phyloP scores from a whole-genome alignment of 768 basidiomycete species.

The Hygrophoropsis aurantiaca region DNA sequence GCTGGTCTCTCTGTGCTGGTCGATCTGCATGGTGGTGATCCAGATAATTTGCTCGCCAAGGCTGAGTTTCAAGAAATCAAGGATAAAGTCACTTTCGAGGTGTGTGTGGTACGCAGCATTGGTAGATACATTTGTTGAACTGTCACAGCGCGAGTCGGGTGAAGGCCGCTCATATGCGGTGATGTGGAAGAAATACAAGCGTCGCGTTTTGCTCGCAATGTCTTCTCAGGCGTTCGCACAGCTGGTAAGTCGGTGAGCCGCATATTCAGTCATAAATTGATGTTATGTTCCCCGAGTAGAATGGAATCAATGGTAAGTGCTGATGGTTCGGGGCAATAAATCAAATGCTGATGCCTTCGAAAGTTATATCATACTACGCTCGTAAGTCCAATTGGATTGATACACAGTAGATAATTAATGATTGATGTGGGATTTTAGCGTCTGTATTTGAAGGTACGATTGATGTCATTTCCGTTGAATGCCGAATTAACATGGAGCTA shows the following conservation, averaged over 20 bases:
- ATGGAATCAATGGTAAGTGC: constrained; percentile 85
- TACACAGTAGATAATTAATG: background rate
- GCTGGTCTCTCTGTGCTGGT: constrained; percentile 86
- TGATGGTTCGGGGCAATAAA: constrained; percentile 7
- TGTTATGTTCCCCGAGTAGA: constrained; percentile 44
- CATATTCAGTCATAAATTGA: no score
- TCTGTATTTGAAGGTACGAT: constrained; percentile 85
- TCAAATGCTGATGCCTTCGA: background rate
- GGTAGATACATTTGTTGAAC: no score
- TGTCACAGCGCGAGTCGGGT: constrained; percentile 64
- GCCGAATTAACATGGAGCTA: constrained; percentile 9
- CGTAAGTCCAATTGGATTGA: constrained; percentile 50
- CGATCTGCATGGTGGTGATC: constrained; percentile 84
- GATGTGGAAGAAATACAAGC: constrained; percentile 89
- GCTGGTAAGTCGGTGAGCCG: constrained; percentile 53
- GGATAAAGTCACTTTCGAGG: constrained; percentile 71
- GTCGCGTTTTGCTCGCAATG: constrained; percentile 90
- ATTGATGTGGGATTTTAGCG: constrained; percentile 42
- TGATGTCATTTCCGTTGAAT: background rate
- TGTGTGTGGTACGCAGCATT: constrained; percentile 26
- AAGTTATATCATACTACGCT: constrained; percentile 93
- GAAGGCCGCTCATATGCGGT: constrained; percentile 72
- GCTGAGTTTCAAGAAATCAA: constrained; percentile 93
- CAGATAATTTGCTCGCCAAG: constrained; percentile 61
- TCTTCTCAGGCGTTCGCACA: constrained; percentile 95